phyloP scores from a whole-genome alignment of 73 alveolate genomes.

The Breviolum minutum region DNA sequence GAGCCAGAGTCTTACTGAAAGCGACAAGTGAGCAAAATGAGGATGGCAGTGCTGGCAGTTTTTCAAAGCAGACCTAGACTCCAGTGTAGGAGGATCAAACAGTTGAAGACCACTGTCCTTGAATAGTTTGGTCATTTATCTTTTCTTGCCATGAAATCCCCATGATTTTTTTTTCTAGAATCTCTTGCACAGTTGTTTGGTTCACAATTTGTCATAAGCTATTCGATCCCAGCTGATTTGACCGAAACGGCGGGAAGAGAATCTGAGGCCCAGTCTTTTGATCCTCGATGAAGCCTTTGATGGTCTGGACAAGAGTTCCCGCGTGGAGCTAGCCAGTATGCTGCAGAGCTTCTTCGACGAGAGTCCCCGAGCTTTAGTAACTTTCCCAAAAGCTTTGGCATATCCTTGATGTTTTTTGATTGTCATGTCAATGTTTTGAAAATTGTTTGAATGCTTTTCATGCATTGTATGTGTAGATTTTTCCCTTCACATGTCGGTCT shows the following conservation, averaged over 20 bases:
- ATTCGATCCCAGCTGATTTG: neutral
- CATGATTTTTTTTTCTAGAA: too few species aligned
- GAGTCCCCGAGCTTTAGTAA: conserved; percentile 25
- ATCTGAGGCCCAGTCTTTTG: conserved; percentile 64
- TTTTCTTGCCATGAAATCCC: too few species aligned
- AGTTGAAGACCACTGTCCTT: too few species aligned
- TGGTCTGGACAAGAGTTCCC: conserved; percentile 76
- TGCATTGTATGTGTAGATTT: neutral
- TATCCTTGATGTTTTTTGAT: too few species aligned
- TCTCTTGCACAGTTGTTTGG: neutral
- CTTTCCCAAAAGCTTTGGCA: neutral
- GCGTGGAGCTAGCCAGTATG: conserved; percentile 77
- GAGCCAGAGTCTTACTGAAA: neutral
- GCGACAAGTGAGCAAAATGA: too few species aligned
- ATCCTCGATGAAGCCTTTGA: conserved; percentile 84
- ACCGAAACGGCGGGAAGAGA: neutral
- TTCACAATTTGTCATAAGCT: neutral
- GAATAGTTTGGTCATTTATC: too few species aligned
- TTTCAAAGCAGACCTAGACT: too few species aligned
- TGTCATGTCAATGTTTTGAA: neutral
- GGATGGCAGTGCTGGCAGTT: too few species aligned
- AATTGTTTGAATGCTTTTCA: neutral
- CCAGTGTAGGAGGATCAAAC: too few species aligned
- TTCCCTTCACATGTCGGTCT: neutral
- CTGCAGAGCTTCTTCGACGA: conserved; percentile 42